A percentile compares a stretch with the other conserved stretches of the same genome.
phyloP scores from a whole-genome alignment of 2,329 filamentous ascomycete genomes.

The Reticulascus tulasneorum region DNA sequence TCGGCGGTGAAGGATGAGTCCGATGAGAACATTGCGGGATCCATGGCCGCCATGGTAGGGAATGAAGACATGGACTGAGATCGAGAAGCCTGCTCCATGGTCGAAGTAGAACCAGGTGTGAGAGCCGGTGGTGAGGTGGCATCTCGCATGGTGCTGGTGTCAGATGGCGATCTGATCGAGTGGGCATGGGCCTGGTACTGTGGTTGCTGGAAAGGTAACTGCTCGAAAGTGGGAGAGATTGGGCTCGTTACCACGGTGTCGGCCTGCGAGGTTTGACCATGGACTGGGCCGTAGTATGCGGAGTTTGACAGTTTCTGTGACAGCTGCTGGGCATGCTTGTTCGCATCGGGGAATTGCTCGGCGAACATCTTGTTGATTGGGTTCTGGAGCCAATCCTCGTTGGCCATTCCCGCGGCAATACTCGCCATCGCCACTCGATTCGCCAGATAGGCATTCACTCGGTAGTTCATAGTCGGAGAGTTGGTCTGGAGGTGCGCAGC shows the following conservation, averaged over 20 bases:
- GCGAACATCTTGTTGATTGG: constrained; percentile 45
- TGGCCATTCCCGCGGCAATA: constrained; percentile 27
- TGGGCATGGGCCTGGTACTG: constrained; percentile 9
- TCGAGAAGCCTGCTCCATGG: too few relatives aligned
- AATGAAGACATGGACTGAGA: constrained; percentile 19
- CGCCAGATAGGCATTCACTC: constrained; percentile 47
- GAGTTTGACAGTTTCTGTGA: constrained; percentile 14
- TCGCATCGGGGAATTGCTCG: constrained; percentile 38
- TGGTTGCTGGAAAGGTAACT: constrained; percentile 16
- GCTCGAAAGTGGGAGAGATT: constrained; percentile 6
- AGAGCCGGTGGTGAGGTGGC: constrained; percentile 22
- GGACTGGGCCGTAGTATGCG: constrained; percentile 8
- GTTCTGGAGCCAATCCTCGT: constrained; percentile 37
- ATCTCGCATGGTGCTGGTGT: constrained; percentile 13
- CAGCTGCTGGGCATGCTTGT: constrained; percentile 22
- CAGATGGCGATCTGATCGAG: constrained; percentile 11
- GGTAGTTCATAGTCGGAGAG: constrained; percentile 57
- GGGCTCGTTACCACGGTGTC: constrained; percentile 1
- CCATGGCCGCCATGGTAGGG: constrained; percentile 16
- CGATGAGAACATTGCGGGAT: constrained; percentile 19
- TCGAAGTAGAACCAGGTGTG: constrained; percentile 21
- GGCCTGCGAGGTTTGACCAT: background rate
- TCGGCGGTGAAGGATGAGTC: constrained; percentile 37
- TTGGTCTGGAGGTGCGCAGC: constrained; percentile 58
- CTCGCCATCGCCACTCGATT: constrained; percentile 40